Evolutionary conservation across 208 protist genomes (phyloP).

Genomic region (Histomonas meleagridis): DNA sequence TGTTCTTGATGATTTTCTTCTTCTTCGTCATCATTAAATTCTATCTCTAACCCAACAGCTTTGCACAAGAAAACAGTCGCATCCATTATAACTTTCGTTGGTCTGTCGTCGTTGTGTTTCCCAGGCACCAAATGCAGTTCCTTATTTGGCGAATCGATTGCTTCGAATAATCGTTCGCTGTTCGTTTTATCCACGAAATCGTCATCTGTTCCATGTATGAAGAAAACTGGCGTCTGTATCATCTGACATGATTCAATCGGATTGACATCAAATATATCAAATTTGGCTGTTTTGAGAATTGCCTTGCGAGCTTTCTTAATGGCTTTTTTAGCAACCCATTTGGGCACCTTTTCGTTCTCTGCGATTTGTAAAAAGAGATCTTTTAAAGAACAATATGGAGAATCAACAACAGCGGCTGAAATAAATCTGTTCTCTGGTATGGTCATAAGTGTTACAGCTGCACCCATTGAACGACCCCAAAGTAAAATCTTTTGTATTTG

Average conservation of each 20-base stretch:
- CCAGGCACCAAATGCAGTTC: neutral
- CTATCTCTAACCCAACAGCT: neutral
- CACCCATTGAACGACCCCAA: constrained; percentile 22
- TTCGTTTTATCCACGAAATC: neutral
- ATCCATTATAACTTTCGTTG: neutral
- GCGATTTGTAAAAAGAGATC: neutral
- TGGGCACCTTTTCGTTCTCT: neutral
- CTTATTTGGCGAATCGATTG: neutral
- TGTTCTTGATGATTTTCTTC: neutral
- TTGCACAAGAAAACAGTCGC: neutral
- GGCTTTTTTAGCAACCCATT: neutral
- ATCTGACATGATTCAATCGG: neutral
- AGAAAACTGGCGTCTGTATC: neutral
- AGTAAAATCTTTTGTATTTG: neutral
- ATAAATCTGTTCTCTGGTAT: neutral
- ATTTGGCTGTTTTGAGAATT: neutral
- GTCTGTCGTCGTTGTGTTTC: neutral
- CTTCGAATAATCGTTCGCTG: neutral
- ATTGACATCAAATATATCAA: neutral
- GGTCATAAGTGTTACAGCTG: neutral
- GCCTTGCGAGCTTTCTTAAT: neutral
- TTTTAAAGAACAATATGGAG: neutral
- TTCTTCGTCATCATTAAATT: neutral
- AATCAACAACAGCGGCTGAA: neutral
- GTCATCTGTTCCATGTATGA: constrained; percentile 13